These are phyloP conservation scores for Sanguinoderma infundibulare DNA, from an alignment of 1,284 basidiomycete genomes.

Conservation along the genomic window DNA sequence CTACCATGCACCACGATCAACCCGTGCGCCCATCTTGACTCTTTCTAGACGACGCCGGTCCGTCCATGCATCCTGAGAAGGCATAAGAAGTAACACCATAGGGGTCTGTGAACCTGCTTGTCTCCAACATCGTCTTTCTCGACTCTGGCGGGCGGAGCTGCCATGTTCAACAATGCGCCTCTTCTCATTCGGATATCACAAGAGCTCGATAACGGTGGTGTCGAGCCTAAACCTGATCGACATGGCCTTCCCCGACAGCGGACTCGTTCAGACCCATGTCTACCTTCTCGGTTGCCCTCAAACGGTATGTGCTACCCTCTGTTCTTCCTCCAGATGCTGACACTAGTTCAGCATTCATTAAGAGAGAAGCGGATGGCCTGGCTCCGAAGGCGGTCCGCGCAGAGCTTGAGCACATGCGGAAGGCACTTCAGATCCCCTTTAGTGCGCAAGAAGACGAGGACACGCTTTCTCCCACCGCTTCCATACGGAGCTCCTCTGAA, in stretches of 20 bases:
- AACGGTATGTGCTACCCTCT: slow-evolving; percentile 47
- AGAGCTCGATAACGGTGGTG: slow-evolving; percentile 31
- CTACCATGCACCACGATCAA: background rate
- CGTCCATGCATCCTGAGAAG: background rate
- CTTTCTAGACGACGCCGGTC: background rate
- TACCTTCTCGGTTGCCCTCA: slow-evolving; percentile 70
- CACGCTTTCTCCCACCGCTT: slow-evolving; percentile 10
- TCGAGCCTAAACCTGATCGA: background rate
- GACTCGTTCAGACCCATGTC: slow-evolving; percentile 55
- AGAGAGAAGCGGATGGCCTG: slow-evolving; percentile 63
- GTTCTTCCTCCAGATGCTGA: slow-evolving; percentile 18
- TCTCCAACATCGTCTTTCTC: background rate
- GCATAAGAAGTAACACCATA: background rate
- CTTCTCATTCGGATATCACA: slow-evolving; percentile 47
- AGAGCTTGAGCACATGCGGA: slow-evolving; percentile 39
- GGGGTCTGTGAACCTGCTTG: background rate
- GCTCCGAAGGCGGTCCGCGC: slow-evolving; percentile 57
- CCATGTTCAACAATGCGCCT: slow-evolving; percentile 61
- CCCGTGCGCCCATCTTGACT: background rate
- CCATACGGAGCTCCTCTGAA: slow-evolving; percentile 8
- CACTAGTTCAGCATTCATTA: slow-evolving; percentile 57
- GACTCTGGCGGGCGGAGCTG: background rate
- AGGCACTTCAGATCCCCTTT: slow-evolving; percentile 27
- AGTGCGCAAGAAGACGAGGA: slow-evolving; percentile 16
- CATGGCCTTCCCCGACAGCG: slow-evolving; percentile 38